phyloP scores from a whole-genome alignment of 352 stramenopile genomes.

The Phytophthora vignae region DNA sequence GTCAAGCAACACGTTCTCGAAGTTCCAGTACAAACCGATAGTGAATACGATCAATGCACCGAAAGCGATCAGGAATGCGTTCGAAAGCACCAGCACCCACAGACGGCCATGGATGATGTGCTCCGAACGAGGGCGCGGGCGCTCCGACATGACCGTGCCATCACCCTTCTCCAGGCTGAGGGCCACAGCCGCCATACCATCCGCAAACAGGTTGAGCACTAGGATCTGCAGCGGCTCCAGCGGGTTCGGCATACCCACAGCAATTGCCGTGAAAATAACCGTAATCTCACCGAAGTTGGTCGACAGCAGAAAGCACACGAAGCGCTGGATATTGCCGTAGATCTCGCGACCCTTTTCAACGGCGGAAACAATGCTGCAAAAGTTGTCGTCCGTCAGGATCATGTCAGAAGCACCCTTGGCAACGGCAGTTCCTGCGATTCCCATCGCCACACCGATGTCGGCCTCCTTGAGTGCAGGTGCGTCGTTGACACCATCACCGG shows the following conservation, averaged over 20 bases:
- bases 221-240: constrained; percentile 97
- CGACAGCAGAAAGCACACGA: constrained; percentile 97
- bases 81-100: constrained; percentile 74
- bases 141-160: constrained; percentile 67
- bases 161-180: constrained; percentile 81
- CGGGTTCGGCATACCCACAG: constrained; percentile 80
- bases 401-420: constrained; percentile 98
- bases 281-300: constrained; percentile 96
- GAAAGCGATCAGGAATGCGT: constrained; percentile 64
- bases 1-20: constrained; percentile 60
- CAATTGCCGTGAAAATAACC: constrained; percentile 80
- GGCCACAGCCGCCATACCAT: constrained; percentile 82
- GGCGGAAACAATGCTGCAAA: constrained; percentile 96
- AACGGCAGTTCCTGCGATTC: constrained; percentile 96
- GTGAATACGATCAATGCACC: constrained; percentile 72
- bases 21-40: constrained; percentile 77
- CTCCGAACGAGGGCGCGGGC: constrained; percentile 60
- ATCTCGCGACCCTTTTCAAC: constrained; percentile 97
- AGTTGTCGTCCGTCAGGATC: constrained; percentile 98
- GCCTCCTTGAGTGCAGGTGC: constrained; percentile 96
- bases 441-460: constrained; percentile 97
- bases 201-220: constrained; percentile 98
- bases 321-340: constrained; percentile 98
- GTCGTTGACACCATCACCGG: constrained; percentile 98
- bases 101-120: constrained; percentile 75